Percentiles rank a stretch among this genome's conserved stretches.
Conservation (phyloP, 441 rosid species). For the Dalechampia spathulata region DNA sequence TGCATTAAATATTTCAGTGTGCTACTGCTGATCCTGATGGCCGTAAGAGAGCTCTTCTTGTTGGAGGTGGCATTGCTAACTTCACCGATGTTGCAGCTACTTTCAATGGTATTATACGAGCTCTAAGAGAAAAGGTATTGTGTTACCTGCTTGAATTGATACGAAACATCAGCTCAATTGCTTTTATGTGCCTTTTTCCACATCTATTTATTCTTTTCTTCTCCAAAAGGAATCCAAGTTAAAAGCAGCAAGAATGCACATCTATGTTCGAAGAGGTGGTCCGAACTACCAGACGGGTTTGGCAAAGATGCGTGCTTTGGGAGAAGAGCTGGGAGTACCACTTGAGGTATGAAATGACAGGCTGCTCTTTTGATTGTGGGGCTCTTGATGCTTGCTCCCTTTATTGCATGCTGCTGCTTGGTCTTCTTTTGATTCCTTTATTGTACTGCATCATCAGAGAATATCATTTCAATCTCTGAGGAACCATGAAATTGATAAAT, state of each 20-base stretch:
- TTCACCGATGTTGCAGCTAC: slow-evolving; percentile 93
- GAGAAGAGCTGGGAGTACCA: slow-evolving; percentile 77
- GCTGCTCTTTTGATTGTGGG: not conserved
- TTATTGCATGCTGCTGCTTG: too few relatives aligned
- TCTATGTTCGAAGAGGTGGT: slow-evolving; percentile 88
- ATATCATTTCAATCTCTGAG: too few relatives aligned
- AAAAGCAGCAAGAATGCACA: slow-evolving; percentile 90
- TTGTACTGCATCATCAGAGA: too few relatives aligned
- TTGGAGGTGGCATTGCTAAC: slow-evolving; percentile 95
- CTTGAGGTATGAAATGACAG: slow-evolving; percentile 48
- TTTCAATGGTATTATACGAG: slow-evolving; percentile 78
- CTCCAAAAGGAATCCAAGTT: slow-evolving; percentile 58
- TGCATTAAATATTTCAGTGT: slow-evolving; percentile 38
- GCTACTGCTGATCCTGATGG: slow-evolving; percentile 88
- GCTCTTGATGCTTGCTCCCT: too few relatives aligned
- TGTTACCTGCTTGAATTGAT: not conserved
- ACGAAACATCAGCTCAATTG: not conserved
- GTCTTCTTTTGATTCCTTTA: too few relatives aligned
- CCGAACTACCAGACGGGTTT: slow-evolving; percentile 88
- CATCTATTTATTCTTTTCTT: not conserved
- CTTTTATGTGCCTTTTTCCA: slow-evolving; percentile 7
- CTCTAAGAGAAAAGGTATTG: slow-evolving; percentile 72
- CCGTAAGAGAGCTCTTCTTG: slow-evolving; percentile 71
- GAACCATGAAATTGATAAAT: too few relatives aligned
- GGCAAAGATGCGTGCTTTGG: slow-evolving; percentile 70